Base-by-base conservation (phyloP, 352 stramenopile species). In the Globisporangium middletonii region DNA sequence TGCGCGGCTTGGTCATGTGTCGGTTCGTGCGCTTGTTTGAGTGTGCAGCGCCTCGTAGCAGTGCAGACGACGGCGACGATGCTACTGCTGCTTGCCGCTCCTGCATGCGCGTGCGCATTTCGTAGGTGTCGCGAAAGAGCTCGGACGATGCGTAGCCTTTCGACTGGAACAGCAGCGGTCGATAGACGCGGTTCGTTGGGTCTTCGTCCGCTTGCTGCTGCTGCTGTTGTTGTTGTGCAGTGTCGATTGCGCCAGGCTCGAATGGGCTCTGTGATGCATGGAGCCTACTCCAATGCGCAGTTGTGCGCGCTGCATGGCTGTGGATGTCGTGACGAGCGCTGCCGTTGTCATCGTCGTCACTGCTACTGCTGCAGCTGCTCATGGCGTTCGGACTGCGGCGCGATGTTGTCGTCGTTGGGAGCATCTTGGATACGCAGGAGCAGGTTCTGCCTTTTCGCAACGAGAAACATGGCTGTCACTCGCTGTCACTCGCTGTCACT, bases 61-160 rank as follows among this genome's bases (percentile, higher is more conserved):
- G 53, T 27, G 75, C 64, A 50, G 63, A 63, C 18, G 64, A 62
- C 6, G 60, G 64, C 1, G 64, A 75, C n/a, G 41, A 26, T 2
- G 35, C 15, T 38, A 28, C 30, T 9, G 54, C 51, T 12, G 64
- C 45, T 19, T 59, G 61, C 7, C 41, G 28, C 49, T 67, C 43
- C 12, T 52, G 56, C 53, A 92, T 74, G 6, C 82, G 79, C 59
- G 68, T 69, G 53, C 78, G 82, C 78, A 92, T 90, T 67, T 92
- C 82, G 50, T 82, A 92, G 23, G 71, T 77, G 65, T 94, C 84
- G 23, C 75, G 77, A 61, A 81, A 90, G 35, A 94, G 72, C 59
- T 89, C 80, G 2, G 84, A 94, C 7, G 79, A 91, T 55, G 82
- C 79, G 50, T 94, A 94, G 9, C 79, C 84, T 27, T 71, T 84